These are phyloP conservation scores for Candida saitoana DNA, from an alignment of 805 yeast genomes.

Conservation along the genomic window DNA sequence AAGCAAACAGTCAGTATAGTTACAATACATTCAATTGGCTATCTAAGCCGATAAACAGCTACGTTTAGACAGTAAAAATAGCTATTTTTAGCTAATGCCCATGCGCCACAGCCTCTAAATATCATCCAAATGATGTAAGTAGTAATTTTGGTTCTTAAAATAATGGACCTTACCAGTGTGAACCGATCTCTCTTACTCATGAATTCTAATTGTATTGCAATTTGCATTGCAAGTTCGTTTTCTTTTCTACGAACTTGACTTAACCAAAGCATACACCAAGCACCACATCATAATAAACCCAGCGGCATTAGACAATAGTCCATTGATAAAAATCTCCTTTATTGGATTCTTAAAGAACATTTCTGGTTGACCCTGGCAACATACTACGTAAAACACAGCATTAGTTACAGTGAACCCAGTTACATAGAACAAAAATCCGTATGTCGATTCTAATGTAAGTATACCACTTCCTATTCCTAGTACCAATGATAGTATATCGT, in stretches of 20 bases:
- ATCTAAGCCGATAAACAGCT: too few relatives aligned
- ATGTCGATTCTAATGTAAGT: conserved; percentile 32
- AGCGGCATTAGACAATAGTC: conserved; percentile 28
- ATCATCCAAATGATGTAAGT: too few relatives aligned
- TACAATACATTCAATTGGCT: too few relatives aligned
- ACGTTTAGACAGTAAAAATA: too few relatives aligned
- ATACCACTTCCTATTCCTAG: conserved; percentile 40
- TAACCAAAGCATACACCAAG: conserved; percentile 40
- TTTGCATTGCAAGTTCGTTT: too few relatives aligned
- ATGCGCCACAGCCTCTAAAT: too few relatives aligned
- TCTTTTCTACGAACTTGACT: conserved; percentile 13
- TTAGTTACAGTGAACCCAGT: conserved; percentile 32
- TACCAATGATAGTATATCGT: conserved; percentile 34
- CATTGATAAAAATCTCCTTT: conserved; percentile 31
- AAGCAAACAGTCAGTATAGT: too few relatives aligned
- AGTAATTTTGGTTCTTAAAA: too few relatives aligned
- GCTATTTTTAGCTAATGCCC: too few relatives aligned
- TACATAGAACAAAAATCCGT: conserved; percentile 34
- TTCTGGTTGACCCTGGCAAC: conserved; percentile 28
- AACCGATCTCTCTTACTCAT: too few relatives aligned
- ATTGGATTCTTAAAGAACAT: conserved; percentile 27
- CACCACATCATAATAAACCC: conserved; percentile 49
- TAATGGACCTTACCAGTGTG: too few relatives aligned
- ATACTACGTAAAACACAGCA: conserved; percentile 22
- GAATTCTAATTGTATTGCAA: too few relatives aligned